A percentile compares a stretch with the other conserved stretches of the same genome.
Conservation (phyloP, 2,329 filamentous ascomycete species). For the Pseudonectria foliicola region DNA sequence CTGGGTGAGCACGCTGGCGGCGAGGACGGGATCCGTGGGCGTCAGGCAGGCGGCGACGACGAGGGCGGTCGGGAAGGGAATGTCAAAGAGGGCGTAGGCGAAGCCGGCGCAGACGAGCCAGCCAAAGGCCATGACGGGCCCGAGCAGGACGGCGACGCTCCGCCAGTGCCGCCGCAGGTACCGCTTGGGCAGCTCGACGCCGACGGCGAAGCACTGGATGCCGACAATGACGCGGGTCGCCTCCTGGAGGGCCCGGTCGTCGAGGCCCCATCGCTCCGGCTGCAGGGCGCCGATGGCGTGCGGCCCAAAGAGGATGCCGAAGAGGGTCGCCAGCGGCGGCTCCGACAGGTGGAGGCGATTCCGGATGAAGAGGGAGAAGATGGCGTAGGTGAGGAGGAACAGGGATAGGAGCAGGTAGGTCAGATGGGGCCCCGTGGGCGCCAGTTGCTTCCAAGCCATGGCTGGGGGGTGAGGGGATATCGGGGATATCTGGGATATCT, state of each 20-base stretch:
- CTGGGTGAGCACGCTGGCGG: slow-evolving; percentile 96
- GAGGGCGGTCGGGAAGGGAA: slow-evolving; percentile 82
- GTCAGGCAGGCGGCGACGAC: slow-evolving; percentile 89
- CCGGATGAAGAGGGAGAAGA: slow-evolving; percentile 96
- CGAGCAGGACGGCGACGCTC: slow-evolving; percentile 77
- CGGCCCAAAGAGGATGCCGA: slow-evolving; percentile 83
- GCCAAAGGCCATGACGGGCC: slow-evolving; percentile 96
- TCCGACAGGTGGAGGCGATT: slow-evolving; percentile 98
- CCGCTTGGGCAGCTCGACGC: slow-evolving; percentile 80
- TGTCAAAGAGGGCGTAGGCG: slow-evolving; percentile 81
- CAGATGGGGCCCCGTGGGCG: slow-evolving; percentile 90
- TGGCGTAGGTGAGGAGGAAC: slow-evolving; percentile 97
- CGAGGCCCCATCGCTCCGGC: slow-evolving; percentile 69
- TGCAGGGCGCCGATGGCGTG: slow-evolving; percentile 76
- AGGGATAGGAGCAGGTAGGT: slow-evolving; percentile 97
- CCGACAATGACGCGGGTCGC: slow-evolving; percentile 85
- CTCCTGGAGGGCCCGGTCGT: slow-evolving; percentile 80
- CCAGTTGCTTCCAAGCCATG: slow-evolving; percentile 76
- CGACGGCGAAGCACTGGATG: slow-evolving; percentile 87
- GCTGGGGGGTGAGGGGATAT: too few species aligned
- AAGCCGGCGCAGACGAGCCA: slow-evolving; percentile 91
- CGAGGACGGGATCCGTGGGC: slow-evolving; percentile 91
- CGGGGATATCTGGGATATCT: too few species aligned
- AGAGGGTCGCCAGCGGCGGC: slow-evolving; percentile 85
- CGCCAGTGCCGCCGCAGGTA: slow-evolving; percentile 99